Base-by-base conservation (phyloP, 441 rosid species). In the Populus hybrid region DNA sequence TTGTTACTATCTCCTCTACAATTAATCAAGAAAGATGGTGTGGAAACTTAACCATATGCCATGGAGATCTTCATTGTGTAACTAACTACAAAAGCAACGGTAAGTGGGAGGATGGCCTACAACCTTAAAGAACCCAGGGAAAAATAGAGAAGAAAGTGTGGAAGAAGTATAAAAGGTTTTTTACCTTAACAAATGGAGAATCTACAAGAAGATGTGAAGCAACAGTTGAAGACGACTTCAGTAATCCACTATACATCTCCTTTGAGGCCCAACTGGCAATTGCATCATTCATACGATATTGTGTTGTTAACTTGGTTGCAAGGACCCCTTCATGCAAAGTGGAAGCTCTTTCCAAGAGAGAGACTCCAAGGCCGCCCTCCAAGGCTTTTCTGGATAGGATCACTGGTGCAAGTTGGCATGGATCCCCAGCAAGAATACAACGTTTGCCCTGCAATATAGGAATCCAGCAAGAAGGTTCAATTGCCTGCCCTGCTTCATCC, bases 401-500 rank as follows among this genome's bases (percentile, higher is more conserved):
- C 68, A 95, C 97, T 0, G 99, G 99, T 74, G 98, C 99, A 84
- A 95, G 92, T 78, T 95, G 98, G 86, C 92, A 94, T 35, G 92
- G 95, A 82, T 95, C 99, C 76, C 99, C 98, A 5, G 97, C 91
- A 81, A 95, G 89, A 80, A 95, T 87, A 78, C 97, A 92, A 24
- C 97, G 94, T 70, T 86, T 95, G 35, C 98, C 98, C 86, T 92
- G 97, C 87, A 95, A 84, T 84, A 95, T 83, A 24, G 98, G 97
- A 76, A 94, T 94, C 99, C 98, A 95, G 87, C 95, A 90, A 50
- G 97, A 89, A 78, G 99, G 98, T 81, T 95, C 99, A 80, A 94
- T 95, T 82, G 97, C 94, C 88, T 95, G 99, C 67, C 86, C 98
- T 74, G 98, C 98, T 90, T 95, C 99, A 84, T 95, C 99, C 77